Evolutionary conservation across 2,329 filamentous ascomycete species (phyloP).

Genomic region (Harringtonia lauricola): DNA sequence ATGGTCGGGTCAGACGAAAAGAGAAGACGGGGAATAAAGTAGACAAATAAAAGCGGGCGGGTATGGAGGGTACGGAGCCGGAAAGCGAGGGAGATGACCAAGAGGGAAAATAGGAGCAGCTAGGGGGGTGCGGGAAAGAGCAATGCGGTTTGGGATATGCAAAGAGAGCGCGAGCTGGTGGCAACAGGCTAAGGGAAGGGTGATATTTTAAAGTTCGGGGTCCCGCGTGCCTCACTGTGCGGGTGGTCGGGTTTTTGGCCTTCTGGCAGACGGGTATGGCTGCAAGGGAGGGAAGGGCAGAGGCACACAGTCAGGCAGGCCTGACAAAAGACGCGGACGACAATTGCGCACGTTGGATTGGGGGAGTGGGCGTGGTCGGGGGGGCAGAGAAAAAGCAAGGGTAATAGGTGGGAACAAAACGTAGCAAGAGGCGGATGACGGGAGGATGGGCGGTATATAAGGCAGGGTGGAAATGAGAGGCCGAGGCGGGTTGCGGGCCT

Average conservation of each 20-base stretch:
- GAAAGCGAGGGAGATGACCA: constrained; percentile 2
- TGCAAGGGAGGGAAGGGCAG: neutral
- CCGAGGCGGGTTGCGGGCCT: constrained; percentile 8
- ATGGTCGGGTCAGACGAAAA: neutral
- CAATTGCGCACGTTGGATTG: neutral
- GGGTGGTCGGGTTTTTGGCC: neutral
- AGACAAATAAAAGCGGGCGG: constrained; percentile 1
- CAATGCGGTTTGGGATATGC: constrained; percentile 1
- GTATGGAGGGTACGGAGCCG: constrained; percentile 1
- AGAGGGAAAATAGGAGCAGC: neutral
- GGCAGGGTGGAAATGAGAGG: constrained; percentile 9
- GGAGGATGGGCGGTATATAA: constrained; percentile 5
- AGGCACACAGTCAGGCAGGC: no score
- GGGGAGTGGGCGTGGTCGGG: neutral
- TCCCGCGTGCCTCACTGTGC: neutral
- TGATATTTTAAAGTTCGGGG: neutral
- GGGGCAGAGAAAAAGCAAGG: neutral
- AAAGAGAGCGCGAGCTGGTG: constrained; percentile 3
- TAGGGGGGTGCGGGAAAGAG: constrained; percentile 1
- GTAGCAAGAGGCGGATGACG: no score
- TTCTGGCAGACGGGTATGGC: neutral
- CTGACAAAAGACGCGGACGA: neutral
- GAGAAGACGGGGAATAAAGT: neutral
- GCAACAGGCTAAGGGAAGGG: constrained; percentile 1
- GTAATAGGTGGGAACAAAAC: neutral